These are phyloP conservation scores for Peribolospora kevripleyi DNA, from an alignment of 768 basidiomycete genomes.

Conservation along the genomic window DNA sequence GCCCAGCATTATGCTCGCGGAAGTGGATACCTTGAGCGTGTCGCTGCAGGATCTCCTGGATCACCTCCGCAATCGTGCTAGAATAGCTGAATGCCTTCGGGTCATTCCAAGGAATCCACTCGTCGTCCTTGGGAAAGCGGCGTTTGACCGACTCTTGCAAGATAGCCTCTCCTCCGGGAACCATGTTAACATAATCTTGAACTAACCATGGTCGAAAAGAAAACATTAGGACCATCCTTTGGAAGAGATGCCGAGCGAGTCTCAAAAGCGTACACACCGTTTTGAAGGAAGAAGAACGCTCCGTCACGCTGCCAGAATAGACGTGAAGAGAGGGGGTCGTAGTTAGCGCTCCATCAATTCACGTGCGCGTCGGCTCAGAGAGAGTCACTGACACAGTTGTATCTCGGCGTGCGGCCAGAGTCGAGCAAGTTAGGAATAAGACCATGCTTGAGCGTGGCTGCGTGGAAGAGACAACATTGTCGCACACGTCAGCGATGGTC, in stretches of 20 bases:
- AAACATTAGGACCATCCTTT: conserved; percentile 31
- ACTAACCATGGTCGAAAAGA: conserved; percentile 16
- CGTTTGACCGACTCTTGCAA: conserved; percentile 61
- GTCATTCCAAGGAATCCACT: conserved; percentile 82
- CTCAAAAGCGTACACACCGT: conserved; percentile 50
- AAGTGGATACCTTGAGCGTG: conserved; percentile 82
- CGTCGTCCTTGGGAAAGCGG: conserved; percentile 85
- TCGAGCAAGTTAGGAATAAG: conserved; percentile 89
- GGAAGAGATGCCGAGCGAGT: conserved; percentile 98
- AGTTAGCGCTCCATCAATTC: no score
- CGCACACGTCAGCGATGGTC: background rate
- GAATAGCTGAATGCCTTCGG: conserved; percentile 54
- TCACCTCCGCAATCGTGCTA: conserved; percentile 69
- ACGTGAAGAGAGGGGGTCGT: background rate
- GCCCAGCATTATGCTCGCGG: conserved; percentile 86
- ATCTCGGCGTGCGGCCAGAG: conserved; percentile 63
- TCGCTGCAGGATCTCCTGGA: conserved; percentile 86
- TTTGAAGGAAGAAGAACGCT: background rate
- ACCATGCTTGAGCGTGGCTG: conserved; percentile 73
- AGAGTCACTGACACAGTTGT: conserved; percentile 1
- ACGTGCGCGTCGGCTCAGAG: no score
- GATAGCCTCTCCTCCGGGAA: conserved; percentile 59
- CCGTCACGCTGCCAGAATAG: background rate
- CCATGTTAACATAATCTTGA: conserved; percentile 66
- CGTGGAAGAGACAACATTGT: conserved; percentile 29